Percentiles rank a stretch among this genome's conserved stretches.
phyloP scores from a whole-genome alignment of 768 basidiomycete genomes.

The Baorangia bicolor region DNA sequence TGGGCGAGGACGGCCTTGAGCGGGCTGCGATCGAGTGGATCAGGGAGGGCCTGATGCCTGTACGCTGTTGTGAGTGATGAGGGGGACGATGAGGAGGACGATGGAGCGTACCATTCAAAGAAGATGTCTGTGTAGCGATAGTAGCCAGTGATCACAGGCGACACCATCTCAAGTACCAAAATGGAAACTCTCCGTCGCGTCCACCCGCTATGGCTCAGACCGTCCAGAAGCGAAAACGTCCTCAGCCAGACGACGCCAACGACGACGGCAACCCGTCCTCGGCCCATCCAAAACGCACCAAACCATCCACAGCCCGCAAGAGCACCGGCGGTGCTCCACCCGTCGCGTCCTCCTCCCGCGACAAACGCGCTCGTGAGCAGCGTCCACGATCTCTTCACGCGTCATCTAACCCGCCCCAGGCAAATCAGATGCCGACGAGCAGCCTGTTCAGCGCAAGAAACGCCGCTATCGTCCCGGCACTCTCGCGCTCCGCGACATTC shows the following conservation, averaged over 20 bases:
- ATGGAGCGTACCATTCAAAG: conserved; percentile 67
- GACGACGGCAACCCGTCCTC: conserved; percentile 36
- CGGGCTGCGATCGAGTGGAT: conserved; percentile 54
- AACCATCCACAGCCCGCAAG: conserved; percentile 73
- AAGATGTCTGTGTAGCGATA: conserved; percentile 85
- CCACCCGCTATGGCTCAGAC: conserved; percentile 60
- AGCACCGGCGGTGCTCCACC: conserved; percentile 64
- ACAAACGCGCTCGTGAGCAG: conserved; percentile 28
- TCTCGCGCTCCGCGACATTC: conserved; percentile 86
- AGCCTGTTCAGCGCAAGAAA: conserved; percentile 40
- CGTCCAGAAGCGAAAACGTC: conserved; percentile 49
- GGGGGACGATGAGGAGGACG: neutral
- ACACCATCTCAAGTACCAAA: conserved; percentile 27
- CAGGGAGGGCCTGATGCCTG: conserved; percentile 60
- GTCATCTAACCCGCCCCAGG: conserved; percentile 18
- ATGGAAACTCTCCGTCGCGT: conserved; percentile 7
- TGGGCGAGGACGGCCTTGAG: conserved; percentile 75
- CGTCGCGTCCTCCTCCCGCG: conserved; percentile 30
- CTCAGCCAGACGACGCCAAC: conserved; percentile 33
- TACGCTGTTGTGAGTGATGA: neutral
- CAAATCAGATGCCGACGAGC: conserved; percentile 25
- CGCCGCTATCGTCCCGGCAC: conserved; percentile 88
- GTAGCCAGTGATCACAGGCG: conserved; percentile 61
- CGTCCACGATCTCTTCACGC: conserved; percentile 1
- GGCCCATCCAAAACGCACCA: conserved; percentile 44